A percentile compares a stretch with the other conserved stretches of the same genome.
Conservation (phyloP, 2,329 filamentous ascomycete species). For the Microcyclospora pomicola region DNA sequence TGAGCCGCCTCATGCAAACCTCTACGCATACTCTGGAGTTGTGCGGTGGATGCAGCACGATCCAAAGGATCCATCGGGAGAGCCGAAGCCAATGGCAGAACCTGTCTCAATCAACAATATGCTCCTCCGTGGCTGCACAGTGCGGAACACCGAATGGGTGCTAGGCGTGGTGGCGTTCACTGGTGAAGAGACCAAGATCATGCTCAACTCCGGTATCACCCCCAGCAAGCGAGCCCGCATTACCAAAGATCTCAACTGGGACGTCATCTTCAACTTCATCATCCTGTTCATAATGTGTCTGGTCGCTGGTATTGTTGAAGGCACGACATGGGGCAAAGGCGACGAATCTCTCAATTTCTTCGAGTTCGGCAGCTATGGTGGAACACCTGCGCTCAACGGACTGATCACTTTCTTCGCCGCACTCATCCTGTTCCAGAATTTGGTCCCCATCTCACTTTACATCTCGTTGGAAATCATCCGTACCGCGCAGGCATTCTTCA, state of each 20-base stretch:
- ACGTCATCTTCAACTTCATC: constrained; percentile 91
- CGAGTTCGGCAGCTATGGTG: constrained; percentile 62
- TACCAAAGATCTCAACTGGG: constrained; percentile 88
- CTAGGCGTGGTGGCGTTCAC: constrained; percentile 89
- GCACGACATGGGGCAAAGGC: constrained; percentile 61
- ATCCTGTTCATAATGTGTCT: constrained; percentile 84
- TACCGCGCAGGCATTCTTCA: constrained; percentile 87
- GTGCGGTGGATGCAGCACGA: constrained; percentile 73
- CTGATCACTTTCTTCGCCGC: constrained; percentile 96
- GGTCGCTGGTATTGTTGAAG: constrained; percentile 70
- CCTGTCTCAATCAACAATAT: constrained; percentile 91
- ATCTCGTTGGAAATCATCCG: constrained; percentile 94
- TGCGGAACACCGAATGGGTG: constrained; percentile 93
- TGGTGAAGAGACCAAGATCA: constrained; percentile 93
- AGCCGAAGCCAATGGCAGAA: constrained; percentile 69
- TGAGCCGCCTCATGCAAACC: constrained; percentile 79
- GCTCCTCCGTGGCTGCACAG: constrained; percentile 78
- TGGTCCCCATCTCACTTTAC: constrained; percentile 96
- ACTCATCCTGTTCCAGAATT: constrained; percentile 91
- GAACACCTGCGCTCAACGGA: constrained; percentile 61
- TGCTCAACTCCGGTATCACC: constrained; percentile 94
- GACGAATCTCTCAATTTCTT: constrained; percentile 68
- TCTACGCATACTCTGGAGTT: constrained; percentile 88
- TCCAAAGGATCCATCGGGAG: constrained; percentile 45
- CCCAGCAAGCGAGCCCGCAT: constrained; percentile 88